Percentiles rank a stretch among this genome's conserved stretches.
phyloP scores from a whole-genome alignment of 1,284 basidiomycete species.

The Ceratorhiza oryzae-sativae region DNA sequence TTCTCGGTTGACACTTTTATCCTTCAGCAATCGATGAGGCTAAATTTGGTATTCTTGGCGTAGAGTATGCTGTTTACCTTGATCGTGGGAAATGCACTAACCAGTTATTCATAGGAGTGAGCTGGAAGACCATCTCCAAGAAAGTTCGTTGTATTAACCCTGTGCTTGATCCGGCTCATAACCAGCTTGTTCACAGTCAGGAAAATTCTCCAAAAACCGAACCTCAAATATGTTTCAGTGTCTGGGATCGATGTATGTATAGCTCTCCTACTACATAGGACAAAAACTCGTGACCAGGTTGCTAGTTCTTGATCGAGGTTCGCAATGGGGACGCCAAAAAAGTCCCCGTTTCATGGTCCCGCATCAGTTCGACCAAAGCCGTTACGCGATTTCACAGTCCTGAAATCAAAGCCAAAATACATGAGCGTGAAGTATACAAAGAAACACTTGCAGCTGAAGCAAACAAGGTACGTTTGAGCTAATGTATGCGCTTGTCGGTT shows the following conservation, averaged over 20 bases:
- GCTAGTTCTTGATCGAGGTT: conserved; percentile 51
- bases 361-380: conserved; percentile 82
- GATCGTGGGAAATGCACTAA: conserved; percentile 56
- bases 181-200: conserved; percentile 60
- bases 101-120: conserved; percentile 59
- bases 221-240: conserved; percentile 75
- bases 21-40: conserved; percentile 17
- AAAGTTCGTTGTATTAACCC: conserved; percentile 55
- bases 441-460: conserved; percentile 72
- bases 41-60: conserved; percentile 39
- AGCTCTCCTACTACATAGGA: not conserved
- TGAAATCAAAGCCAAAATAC: conserved; percentile 67
- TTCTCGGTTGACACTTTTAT: conserved; percentile 52
- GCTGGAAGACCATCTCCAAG: conserved; percentile 76
- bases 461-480: conserved; percentile 11
- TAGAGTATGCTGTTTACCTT: conserved; percentile 43
- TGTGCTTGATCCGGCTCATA: not conserved
- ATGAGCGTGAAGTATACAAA: conserved; percentile 77
- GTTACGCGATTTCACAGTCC: conserved; percentile 85
- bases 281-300: not conserved
- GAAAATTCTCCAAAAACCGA: conserved; percentile 75
- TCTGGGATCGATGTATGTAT: conserved; percentile 70
- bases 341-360: conserved; percentile 81
- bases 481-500: not conserved
- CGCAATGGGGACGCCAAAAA: conserved; percentile 73